phyloP scores from a whole-genome alignment of 1,284 basidiomycete species.

The Cutaneotrichosporon arboriforme region DNA sequence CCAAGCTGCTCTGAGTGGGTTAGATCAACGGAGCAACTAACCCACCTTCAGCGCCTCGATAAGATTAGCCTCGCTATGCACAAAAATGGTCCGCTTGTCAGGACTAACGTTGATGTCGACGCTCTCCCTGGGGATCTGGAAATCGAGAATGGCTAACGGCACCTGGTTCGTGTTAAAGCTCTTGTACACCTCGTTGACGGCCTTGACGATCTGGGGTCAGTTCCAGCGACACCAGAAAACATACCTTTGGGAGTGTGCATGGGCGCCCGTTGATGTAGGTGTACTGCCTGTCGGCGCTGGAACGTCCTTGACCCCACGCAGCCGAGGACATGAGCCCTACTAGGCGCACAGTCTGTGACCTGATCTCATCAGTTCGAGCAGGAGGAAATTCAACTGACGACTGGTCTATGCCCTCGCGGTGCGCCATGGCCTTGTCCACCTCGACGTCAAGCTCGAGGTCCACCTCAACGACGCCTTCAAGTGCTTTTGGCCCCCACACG shows the following conservation, averaged over 20 bases:
- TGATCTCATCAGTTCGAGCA: slow-evolving; percentile 17
- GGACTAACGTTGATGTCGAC: slow-evolving; percentile 96
- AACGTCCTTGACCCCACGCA: slow-evolving; percentile 57
- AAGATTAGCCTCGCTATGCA: slow-evolving; percentile 82
- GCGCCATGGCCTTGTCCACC: slow-evolving; percentile 53
- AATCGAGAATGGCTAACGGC: slow-evolving; percentile 79
- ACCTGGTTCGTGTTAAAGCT: slow-evolving; percentile 73
- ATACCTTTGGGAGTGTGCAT: slow-evolving; percentile 69
- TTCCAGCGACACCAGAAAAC: background rate
- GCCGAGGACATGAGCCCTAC: slow-evolving; percentile 42
- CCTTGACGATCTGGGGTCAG: slow-evolving; percentile 63
- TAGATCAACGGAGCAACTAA: background rate
- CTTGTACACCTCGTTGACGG: slow-evolving; percentile 83
- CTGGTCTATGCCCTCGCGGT: slow-evolving; percentile 36
- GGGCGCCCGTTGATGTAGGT: slow-evolving; percentile 93
- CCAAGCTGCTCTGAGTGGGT: slow-evolving; percentile 55
- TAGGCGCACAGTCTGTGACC: slow-evolving; percentile 33
- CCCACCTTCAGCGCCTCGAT: slow-evolving; percentile 70
- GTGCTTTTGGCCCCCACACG: slow-evolving; percentile 78
- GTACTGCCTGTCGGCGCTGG: slow-evolving; percentile 80
- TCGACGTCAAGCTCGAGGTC: slow-evolving; percentile 66
- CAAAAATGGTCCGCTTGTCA: slow-evolving; percentile 89
- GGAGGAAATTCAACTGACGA: slow-evolving; percentile 16
- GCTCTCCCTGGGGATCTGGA: slow-evolving; percentile 70
- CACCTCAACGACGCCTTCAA: slow-evolving; percentile 69